Percentiles rank a stretch among this genome's conserved stretches.
Conservation (phyloP, 306 rosid genomes). For the Luffa aegyptiaca region DNA sequence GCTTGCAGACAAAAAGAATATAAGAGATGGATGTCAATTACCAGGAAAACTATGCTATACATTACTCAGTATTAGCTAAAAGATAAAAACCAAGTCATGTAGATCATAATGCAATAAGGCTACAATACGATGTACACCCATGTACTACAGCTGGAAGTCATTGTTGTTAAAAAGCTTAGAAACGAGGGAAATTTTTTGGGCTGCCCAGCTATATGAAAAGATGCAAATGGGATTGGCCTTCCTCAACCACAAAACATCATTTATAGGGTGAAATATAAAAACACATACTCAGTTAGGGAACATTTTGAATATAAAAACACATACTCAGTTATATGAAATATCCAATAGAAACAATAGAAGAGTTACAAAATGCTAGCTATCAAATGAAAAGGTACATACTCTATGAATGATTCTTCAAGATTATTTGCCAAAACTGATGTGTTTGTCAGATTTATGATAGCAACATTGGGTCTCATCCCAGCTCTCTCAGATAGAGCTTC, state of each 20-base stretch:
- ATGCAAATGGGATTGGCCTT: neutral
- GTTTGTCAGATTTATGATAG: constrained; percentile 81
- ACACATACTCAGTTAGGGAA: neutral
- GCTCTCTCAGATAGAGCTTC: constrained; percentile 82
- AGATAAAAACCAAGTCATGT: neutral
- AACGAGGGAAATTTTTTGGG: neutral
- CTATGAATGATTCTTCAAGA: constrained; percentile 87
- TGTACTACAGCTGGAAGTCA: neutral
- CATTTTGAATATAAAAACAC: neutral
- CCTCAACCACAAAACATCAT: neutral
- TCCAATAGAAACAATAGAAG: neutral
- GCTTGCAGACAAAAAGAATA: neutral
- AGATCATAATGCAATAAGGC: neutral
- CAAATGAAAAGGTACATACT: constrained; percentile 40
- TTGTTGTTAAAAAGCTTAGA: neutral
- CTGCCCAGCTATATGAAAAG: neutral
- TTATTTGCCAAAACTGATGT: constrained; percentile 61
- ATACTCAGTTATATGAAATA: neutral
- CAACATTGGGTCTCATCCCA: constrained; percentile 84
- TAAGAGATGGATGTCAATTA: neutral
- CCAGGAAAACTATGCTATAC: neutral
- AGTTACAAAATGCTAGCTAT: constrained; percentile 12
- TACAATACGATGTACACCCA: neutral
- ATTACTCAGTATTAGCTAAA: neutral
- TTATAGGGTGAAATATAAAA: neutral